These are phyloP conservation scores for Aegilops sharonensis DNA, from an alignment of 176 grass and related monocot species.

Conservation along the genomic window DNA sequence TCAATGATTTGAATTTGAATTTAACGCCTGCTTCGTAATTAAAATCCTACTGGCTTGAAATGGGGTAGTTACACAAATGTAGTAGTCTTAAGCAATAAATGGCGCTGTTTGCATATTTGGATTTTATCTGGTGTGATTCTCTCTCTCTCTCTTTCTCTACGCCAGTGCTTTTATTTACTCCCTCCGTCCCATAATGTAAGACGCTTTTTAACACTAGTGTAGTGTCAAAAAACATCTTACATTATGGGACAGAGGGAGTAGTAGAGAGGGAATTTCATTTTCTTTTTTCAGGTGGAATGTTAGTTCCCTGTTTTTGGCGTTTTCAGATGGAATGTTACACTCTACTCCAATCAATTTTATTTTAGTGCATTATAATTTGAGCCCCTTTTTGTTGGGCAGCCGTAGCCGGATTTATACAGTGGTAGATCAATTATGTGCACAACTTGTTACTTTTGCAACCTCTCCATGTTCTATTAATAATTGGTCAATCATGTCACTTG, in stretches of 20 bases:
- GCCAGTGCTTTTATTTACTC: too few relatives aligned
- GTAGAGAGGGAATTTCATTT: not conserved
- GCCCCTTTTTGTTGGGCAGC: not conserved
- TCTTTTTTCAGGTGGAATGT: not conserved
- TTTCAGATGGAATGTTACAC: too few relatives aligned
- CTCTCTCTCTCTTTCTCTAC: too few relatives aligned
- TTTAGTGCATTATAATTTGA: too few relatives aligned
- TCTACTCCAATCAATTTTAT: too few relatives aligned
- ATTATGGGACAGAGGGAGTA: too few relatives aligned
- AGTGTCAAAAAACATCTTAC: too few relatives aligned
- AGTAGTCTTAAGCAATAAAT: not conserved
- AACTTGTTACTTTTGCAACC: not conserved
- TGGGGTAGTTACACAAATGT: not conserved
- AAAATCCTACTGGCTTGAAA: not conserved
- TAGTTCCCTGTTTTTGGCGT: not conserved
- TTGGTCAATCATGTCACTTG: constrained; percentile 10
- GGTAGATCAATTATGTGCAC: not conserved
- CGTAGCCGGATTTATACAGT: constrained; percentile 7
- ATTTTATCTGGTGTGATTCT: too few relatives aligned
- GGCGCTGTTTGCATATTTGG: not conserved
- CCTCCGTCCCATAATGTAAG: too few relatives aligned
- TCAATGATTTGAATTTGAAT: not conserved
- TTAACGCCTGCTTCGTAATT: not conserved
- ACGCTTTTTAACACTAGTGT: too few relatives aligned
- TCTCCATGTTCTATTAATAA: constrained; percentile 18